Base-by-base conservation (phyloP, 2,329 filamentous ascomycete genomes). In the Cladosporium sphaerospermum region DNA sequence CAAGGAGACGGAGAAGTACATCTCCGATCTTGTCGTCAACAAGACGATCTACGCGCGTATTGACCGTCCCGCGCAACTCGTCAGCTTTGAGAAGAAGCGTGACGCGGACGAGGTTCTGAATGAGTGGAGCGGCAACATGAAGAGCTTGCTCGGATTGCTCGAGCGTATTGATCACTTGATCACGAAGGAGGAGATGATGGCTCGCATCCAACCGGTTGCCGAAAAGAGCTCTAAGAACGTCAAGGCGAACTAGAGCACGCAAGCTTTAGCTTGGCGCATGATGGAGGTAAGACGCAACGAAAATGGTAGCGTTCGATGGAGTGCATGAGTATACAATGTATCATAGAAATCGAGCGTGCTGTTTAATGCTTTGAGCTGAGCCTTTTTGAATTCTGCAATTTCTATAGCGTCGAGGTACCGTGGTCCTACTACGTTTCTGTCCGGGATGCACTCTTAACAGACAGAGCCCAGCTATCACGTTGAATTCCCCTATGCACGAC, bases 121-220 rank as follows among this genome's bases (percentile, higher is more conserved):
- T 68, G 93, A 99, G 74, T 99, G 93, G 93, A 96, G 90, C 70
- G 86, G 88, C 65, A 96, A 96, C 72, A 97, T 96, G 89, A 95
- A 93, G 85, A 91, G 85, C 67, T 73, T 96, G 64, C 74, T 96
- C 60, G 89, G 89, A 9, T 74, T 92, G 52, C 69, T 96, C 67
- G 90, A 96, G 78, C 81, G 90, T 58, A 95, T 99, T 57, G 93
- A 99, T 68, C 93, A 99, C 71, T 78, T 99, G 65, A 99, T 99
- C 67, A 99, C 95, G 52, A 97, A 97, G 79, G 93, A 99, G 75
- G 93, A 99, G 79, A 99, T 99, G 93, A 99, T 99, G 93, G 93
- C 93, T 39, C 82, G 91, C 55, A 97, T 99, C 65, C 86, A 93
- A 71, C 89, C 89, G 5, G 77, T 63, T 28, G 73, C 70, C 59